A percentile compares a stretch with the other conserved stretches of the same genome.
Conservation (phyloP, 768 basidiomycete species). For the Lentinula edodes region DNA sequence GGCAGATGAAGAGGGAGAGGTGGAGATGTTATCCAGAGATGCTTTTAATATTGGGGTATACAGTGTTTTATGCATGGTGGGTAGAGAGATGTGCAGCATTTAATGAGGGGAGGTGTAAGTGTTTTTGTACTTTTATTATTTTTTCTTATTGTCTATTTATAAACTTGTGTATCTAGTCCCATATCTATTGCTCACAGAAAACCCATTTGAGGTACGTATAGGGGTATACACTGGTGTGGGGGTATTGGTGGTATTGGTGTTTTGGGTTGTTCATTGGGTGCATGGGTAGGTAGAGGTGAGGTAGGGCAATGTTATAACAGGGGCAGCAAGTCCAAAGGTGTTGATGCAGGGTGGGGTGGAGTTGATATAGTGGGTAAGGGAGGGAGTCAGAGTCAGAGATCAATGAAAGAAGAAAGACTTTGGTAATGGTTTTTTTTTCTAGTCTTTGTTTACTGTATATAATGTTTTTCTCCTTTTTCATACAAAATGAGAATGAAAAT, state of each 20-base stretch:
- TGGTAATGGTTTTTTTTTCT: too few relatives aligned
- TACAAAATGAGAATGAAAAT: too few relatives aligned
- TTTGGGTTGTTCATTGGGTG: constrained; percentile 53
- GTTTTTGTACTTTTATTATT: neutral
- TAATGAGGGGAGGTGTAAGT: constrained; percentile 57
- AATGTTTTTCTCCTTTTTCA: too few relatives aligned
- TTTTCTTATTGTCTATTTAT: neutral
- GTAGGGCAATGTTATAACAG: too few relatives aligned
- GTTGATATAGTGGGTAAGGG: too few relatives aligned
- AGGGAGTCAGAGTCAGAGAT: too few relatives aligned
- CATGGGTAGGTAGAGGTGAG: constrained; percentile 23
- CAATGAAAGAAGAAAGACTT: too few relatives aligned
- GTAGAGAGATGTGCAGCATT: constrained; percentile 60
- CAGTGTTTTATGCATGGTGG: constrained; percentile 53
- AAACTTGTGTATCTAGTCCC: constrained; percentile 43
- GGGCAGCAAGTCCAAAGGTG: too few relatives aligned
- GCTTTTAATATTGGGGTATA: constrained; percentile 10
- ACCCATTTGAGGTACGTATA: constrained; percentile 42
- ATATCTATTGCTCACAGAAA: constrained; percentile 76
- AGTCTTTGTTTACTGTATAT: too few relatives aligned
- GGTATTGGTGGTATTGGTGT: constrained; percentile 46
- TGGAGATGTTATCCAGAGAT: too few relatives aligned
- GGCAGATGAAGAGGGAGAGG: too few relatives aligned
- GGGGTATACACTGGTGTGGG: constrained; percentile 54
- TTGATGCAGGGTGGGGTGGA: too few relatives aligned